Evolutionary conservation across 805 yeast genomes (phyloP), one percentile per base, ranked within the genome.

Genomic region (Lipomyces anomalus): DNA sequence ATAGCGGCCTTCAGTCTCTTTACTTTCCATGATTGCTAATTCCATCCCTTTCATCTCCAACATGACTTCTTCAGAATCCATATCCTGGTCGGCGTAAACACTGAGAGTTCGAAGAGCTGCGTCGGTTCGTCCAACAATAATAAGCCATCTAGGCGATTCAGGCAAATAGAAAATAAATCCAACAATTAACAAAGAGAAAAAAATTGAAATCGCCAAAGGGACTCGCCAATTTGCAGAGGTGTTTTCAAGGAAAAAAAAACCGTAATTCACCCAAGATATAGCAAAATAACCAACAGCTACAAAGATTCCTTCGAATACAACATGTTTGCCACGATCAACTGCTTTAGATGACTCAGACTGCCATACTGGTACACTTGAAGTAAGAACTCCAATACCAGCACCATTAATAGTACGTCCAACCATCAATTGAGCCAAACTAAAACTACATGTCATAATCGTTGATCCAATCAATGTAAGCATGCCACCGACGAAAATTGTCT

Each of bases 121-220:
- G 43, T 76, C 80, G 28, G 82, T 61, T 43, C 78, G 68, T 60
- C 82, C 82, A 56, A 82, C 79, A 57, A 79, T 79, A 6, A 90
- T 85, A 59, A 76, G 79, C 69, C 75, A 89, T 51, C 97, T 72
- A 0, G 96, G 96, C 38, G 90, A 79, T 64, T 89, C 97, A 1
- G 97, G 97, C 22, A 89, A 66, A 36, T 78, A 75, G 35, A 76
- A 58, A 34, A 69, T 60, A 24, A 71, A 67, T 17, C 38, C 64
- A 41, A 49, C 80, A 78, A 84, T 68, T 40, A 81, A 62, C 37
- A 83, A 65, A 42, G 85, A 45, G 58, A 82, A 80, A 34, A 81
- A 53, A 46, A 78, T 69, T 68, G 84, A 94, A 60, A 83, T 67
- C 2, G 86, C 82, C 50, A 84, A 75, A 13, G 94, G 92, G 64